These are phyloP conservation scores for Magnolia officinalis DNA, from an alignment of 164 flowering plant genomes.

Conservation along the genomic window DNA sequence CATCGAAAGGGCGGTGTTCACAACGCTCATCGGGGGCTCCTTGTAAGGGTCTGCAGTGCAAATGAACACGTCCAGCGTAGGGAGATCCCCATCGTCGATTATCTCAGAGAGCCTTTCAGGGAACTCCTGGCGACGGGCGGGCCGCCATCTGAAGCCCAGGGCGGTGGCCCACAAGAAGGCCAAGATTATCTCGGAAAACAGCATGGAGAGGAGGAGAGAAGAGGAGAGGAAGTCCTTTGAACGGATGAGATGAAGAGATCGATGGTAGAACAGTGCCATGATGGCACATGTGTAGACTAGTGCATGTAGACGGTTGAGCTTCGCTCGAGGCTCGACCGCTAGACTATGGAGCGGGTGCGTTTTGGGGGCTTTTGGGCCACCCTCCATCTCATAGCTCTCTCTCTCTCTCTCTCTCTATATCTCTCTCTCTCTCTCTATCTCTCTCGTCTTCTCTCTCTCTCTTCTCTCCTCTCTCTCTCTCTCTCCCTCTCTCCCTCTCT, in stretches of 20 bases:
- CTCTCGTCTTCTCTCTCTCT: neutral
- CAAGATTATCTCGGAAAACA: slow-evolving; percentile 16
- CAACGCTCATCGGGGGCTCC: slow-evolving; percentile 26
- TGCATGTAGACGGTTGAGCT: slow-evolving; percentile 48
- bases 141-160: slow-evolving; percentile 20
- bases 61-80: slow-evolving; percentile 28
- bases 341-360: slow-evolving; percentile 36
- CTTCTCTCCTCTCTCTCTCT: neutral
- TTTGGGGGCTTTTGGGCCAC: neutral
- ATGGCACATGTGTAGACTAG: slow-evolving; percentile 37
- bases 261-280: slow-evolving; percentile 37
- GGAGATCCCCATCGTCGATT: slow-evolving; percentile 13
- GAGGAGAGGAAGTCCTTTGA: slow-evolving; percentile 10
- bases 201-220: slow-evolving; percentile 6
- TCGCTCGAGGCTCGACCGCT: slow-evolving; percentile 24
- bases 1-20: slow-evolving; percentile 27
- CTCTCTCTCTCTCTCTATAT: neutral
- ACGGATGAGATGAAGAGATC: slow-evolving; percentile 7
- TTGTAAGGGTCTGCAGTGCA: slow-evolving; percentile 37
- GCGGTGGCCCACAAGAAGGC: slow-evolving; percentile 22
- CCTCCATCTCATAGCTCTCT: neutral
- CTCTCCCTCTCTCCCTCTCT: neutral
- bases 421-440: neutral
- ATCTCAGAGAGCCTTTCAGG: slow-evolving; percentile 17
- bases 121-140: slow-evolving; percentile 15